These are phyloP conservation scores for Globisporangium carolinianum DNA, from an alignment of 352 stramenopile genomes.

Conservation along the genomic window DNA sequence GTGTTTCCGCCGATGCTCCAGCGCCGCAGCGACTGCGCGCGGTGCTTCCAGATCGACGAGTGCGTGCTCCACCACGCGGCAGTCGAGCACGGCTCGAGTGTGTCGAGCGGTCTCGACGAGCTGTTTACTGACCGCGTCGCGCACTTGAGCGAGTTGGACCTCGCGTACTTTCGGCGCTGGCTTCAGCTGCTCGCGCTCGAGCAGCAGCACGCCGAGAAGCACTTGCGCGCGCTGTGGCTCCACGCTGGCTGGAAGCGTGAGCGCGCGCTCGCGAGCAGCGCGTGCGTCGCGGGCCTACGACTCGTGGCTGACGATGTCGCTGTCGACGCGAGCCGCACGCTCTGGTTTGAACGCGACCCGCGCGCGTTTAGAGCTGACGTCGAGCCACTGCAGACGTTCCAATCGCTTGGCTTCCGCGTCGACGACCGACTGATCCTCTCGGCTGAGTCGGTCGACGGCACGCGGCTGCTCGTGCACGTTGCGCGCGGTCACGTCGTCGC, in stretches of 20 bases:
- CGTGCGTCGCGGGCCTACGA: conserved; percentile 48
- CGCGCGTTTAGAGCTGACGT: background rate
- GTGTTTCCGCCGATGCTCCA: conserved; percentile 72
- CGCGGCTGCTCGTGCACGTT: conserved; percentile 57
- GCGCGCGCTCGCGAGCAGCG: conserved; percentile 32
- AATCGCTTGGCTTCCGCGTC: conserved; percentile 46
- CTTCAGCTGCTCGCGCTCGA: conserved; percentile 67
- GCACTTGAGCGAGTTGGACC: conserved; percentile 46
- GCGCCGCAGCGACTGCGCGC: conserved; percentile 51
- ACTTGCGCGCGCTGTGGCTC: conserved; percentile 61
- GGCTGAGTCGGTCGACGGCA: conserved; percentile 59
- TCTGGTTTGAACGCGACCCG: conserved; percentile 50
- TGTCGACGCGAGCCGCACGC: conserved; percentile 26
- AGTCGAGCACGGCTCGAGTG: conserved; percentile 57
- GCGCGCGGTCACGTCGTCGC: conserved; percentile 38
- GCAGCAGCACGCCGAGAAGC: conserved; percentile 65
- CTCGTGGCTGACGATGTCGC: conserved; percentile 37
- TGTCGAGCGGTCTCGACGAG: conserved; percentile 64
- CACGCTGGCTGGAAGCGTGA: conserved; percentile 55
- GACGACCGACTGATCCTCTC: conserved; percentile 76
- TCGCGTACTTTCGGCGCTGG: conserved; percentile 70
- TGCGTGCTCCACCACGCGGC: conserved; percentile 83
- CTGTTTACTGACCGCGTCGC: conserved; percentile 50
- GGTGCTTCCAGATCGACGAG: conserved; percentile 80
- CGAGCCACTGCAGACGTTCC: conserved; percentile 24